A percentile compares a stretch with the other conserved stretches of the same genome.
Evolutionary conservation across 257 asterid species (phyloP).

Genomic region (Solanum phureja): DNA sequence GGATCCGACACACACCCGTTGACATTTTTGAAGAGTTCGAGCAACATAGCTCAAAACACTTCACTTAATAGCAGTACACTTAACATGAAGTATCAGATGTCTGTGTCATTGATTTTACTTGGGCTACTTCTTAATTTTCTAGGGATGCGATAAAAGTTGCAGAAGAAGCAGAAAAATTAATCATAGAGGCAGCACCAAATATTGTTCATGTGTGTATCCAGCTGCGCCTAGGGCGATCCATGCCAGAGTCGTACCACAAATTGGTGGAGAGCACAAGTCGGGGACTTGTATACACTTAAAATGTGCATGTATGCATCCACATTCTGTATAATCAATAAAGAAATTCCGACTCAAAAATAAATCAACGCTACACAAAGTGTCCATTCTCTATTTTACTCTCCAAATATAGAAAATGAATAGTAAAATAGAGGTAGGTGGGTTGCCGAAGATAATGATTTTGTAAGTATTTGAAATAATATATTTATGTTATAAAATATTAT

Average conservation of each 20-base stretch:
- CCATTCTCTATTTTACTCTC: background rate
- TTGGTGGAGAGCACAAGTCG: background rate
- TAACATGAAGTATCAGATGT: background rate
- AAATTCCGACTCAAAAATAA: background rate
- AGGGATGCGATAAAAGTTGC: slow-evolving; percentile 71
- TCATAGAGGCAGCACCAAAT: slow-evolving; percentile 37
- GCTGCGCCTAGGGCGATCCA: slow-evolving; percentile 52
- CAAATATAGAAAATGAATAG: background rate
- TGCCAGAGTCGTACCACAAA: slow-evolving; percentile 33
- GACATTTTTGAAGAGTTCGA: background rate
- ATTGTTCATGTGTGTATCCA: slow-evolving; percentile 47
- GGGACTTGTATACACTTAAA: background rate
- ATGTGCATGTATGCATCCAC: background rate
- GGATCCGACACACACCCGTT: background rate
- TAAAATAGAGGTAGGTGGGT: background rate
- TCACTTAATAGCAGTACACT: background rate
- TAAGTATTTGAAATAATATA: background rate
- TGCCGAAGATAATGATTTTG: background rate
- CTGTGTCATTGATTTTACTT: background rate
- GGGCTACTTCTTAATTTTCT: background rate
- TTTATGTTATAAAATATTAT: too few species aligned
- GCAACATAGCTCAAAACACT: background rate
- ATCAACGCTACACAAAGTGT: background rate
- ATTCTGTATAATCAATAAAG: background rate
- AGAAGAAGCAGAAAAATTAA: slow-evolving; percentile 55